Conservation (phyloP, 306 rosid species). For the Arachis stenosperma region DNA sequence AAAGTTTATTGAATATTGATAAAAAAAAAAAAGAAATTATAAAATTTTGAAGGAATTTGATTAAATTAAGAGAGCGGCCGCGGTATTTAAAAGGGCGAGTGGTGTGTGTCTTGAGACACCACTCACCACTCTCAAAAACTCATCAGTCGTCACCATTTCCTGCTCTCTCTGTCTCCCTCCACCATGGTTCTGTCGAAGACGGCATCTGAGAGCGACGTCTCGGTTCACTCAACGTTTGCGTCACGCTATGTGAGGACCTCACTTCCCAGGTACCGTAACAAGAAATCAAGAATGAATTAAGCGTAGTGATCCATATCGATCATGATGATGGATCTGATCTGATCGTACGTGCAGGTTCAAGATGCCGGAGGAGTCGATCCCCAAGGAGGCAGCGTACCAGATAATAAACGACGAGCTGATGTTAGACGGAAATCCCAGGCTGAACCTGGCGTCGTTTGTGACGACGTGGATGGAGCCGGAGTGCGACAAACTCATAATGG, state of each 20-base stretch:
- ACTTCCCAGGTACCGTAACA: constrained; percentile 65
- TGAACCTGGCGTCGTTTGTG: constrained; percentile 54
- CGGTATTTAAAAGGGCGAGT: neutral
- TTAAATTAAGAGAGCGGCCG: too few species aligned
- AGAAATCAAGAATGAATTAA: neutral
- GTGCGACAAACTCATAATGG: constrained; percentile 80
- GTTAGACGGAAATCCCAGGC: constrained; percentile 54
- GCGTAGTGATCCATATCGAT: too few species aligned
- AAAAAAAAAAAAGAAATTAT: too few species aligned
- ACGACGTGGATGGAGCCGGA: constrained; percentile 74
- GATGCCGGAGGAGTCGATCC: constrained; percentile 55
- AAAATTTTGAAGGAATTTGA: neutral
- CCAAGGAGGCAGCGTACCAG: constrained; percentile 57
- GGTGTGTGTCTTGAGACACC: too few species aligned
- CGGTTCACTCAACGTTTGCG: constrained; percentile 85
- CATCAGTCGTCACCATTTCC: neutral
- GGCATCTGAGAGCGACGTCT: constrained; percentile 62
- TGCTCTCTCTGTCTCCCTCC: neutral
- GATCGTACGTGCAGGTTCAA: constrained; percentile 34
- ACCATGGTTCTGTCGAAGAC: constrained; percentile 81
- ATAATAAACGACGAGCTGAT: constrained; percentile 57
- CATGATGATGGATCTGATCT: too few species aligned
- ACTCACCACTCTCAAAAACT: neutral
- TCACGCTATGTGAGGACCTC: constrained; percentile 83
- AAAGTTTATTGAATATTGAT: too few species aligned